Base-by-base conservation (phyloP, 495 filamentous ascomycete genomes). In the Clohesyomyces aquaticus region DNA sequence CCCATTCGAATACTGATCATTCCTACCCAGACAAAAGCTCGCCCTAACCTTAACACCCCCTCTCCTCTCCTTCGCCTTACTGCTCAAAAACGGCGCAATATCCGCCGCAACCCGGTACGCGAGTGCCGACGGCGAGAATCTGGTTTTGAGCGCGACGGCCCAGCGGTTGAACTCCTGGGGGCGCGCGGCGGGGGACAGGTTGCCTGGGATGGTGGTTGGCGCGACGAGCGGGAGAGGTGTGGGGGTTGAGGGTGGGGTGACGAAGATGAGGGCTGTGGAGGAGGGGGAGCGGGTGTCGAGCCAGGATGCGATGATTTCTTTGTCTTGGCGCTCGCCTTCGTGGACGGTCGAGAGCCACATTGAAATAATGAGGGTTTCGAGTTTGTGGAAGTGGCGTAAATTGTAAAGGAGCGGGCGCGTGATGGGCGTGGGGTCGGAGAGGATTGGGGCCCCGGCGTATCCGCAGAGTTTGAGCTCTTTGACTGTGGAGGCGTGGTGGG, bases 381-480 rank as follows among this genome's bases (percentile, higher is more conserved):
- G 71, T 41, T 72, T 68, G 42, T 73, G 61, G 65, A 74, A 76
- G 42, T 70, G 61, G 25, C 65, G 66, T 23, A 76, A 65, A 10
- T 63, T 56, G 42, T 62, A 51, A 2, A 76, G 67, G 4, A 76
- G 55, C 1, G 72, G 66, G 16, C 41, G 50, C 4, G 72, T 74
- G 48, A 74, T 66, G 4, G 68, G 59, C 0, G 69, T 73, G 18
- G 67, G 55, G 10, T 54, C 8, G 3, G 59, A 61, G 23, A 75
- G 58, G 10, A 67, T 56, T 1, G 73, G 70, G 11, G 59, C 25
- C 14, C 73, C 73, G 23, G 63, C 48, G 50, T 68, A 73, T 22
- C 73, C 73, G 60, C 73, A 75, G 47, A 75, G 67, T 52, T 74
- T 75, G n/a, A 75, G 70, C 55, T 73, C 70, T 3, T 59, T 68